These are phyloP conservation scores for Colletotrichum simmondsii DNA, from an alignment of 2,329 filamentous ascomycete genomes.

Conservation along the genomic window DNA sequence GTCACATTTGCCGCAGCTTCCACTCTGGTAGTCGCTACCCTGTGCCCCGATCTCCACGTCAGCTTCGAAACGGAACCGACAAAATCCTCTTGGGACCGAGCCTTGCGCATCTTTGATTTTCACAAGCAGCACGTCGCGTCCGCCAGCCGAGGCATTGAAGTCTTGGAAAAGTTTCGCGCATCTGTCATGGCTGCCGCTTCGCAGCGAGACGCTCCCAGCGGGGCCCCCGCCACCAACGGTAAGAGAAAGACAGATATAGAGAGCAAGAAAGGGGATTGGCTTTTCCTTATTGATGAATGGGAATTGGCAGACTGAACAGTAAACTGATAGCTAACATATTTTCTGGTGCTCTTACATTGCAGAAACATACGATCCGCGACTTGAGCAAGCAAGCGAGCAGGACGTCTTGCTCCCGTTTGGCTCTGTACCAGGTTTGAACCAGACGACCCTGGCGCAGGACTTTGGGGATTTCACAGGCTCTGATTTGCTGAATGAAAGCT, in stretches of 20 bases:
- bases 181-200: background rate
- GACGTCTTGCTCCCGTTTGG: background rate
- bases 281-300: background rate
- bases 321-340: too few relatives aligned
- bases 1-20: constrained; percentile 19
- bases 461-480: constrained; percentile 10
- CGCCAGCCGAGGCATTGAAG: constrained; percentile 2
- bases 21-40: background rate
- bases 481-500: constrained; percentile 3
- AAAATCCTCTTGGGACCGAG: background rate
- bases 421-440: background rate
- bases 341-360: background rate
- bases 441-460: constrained; percentile 5
- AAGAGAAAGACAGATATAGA: background rate
- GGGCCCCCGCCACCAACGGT: background rate
- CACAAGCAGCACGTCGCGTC: background rate
- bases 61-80: constrained; percentile 6
- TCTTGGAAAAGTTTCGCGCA: background rate
- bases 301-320: background rate
- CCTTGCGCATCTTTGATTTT: constrained; percentile 11
- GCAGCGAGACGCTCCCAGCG: background rate
- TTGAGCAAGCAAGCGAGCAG: background rate
- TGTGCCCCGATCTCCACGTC: background rate
- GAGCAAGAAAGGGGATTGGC: background rate
- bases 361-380: background rate